Evolutionary conservation across 1,139 yeast species (phyloP), one percentile per base, ranked within the genome.

Genomic region (Kodamaea arcana): DNA sequence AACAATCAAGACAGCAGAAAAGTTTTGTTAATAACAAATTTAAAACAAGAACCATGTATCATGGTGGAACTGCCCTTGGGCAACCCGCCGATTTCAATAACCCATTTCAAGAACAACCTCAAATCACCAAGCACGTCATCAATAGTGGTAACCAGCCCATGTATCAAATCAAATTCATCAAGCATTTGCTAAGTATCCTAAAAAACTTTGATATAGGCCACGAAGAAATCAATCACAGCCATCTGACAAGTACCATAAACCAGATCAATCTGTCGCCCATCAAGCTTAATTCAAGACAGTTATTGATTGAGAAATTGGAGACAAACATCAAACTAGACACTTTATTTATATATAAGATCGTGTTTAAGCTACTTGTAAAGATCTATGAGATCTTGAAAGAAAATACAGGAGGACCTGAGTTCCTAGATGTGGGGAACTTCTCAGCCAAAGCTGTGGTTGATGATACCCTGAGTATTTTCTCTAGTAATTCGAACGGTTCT

Each of bases 271-370:
- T 50, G 13, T 65, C 72, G 12, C 75, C 75, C 11, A 68, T 69
- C 29, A 62, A 62, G 40, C 51, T 69, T 35, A 65, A 56, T 39
- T 63, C 73, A 10, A 60, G 60, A 31, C 75, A 69, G 40, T 54
- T 69, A 32, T 54, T 67, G 31, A 68, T 69, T 26, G 75, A 69
- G 42, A 69, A 69, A 47, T 50, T 69, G 32, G 75, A 69, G 41
- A 67, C 69, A 32, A 69, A 69, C 41, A 69, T 69, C 32, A 51
- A 57, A 18, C 54, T 69, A 34, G 75, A 69, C 42, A 56, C 55
- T 18, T 47, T 69, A 29, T 69, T 69, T 45, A 65, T 65, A 7
- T 65, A 57, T 49, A 67, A 65, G 44, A 60, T 61, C 25, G 51
- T 63, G 32, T 47, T 69, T 28, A 54, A 59, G 41, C 44, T 69